Conservation (phyloP, 177 flowering plant species). For the Vitis hybrid region DNA sequence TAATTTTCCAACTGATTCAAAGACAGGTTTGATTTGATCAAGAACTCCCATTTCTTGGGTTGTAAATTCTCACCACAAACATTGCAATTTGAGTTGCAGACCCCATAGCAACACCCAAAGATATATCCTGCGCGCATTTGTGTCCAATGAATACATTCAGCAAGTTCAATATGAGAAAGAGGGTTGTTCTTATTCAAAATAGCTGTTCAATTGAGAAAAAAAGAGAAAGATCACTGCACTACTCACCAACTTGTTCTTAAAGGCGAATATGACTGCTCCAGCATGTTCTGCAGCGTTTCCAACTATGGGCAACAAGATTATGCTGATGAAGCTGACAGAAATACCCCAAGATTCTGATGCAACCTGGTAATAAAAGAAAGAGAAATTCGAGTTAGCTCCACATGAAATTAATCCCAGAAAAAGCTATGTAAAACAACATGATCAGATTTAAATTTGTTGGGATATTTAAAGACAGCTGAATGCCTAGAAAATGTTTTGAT, state of each 20-base stretch:
- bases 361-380: conserved; percentile 34
- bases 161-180: background rate
- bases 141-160: background rate
- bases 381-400: background rate
- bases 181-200: background rate
- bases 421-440: background rate
- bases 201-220: background rate
- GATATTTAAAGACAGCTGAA: background rate
- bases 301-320: conserved; percentile 85
- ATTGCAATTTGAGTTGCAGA: conserved; percentile 91
- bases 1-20: background rate
- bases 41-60: background rate
- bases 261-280: conserved; percentile 87
- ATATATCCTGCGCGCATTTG: conserved; percentile 80
- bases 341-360: conserved; percentile 86
- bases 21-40: background rate
- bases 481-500: background rate
- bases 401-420: background rate
- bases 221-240: too few species aligned
- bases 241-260: conserved; percentile 87
- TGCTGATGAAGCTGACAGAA: conserved; percentile 81
- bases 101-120: conserved; percentile 90
- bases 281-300: conserved; percentile 99
- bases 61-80: conserved; percentile 72
- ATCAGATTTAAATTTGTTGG: background rate